Evolutionary conservation across 2,329 filamentous ascomycete genomes (phyloP).

Genomic region (Xylaria sp.): DNA sequence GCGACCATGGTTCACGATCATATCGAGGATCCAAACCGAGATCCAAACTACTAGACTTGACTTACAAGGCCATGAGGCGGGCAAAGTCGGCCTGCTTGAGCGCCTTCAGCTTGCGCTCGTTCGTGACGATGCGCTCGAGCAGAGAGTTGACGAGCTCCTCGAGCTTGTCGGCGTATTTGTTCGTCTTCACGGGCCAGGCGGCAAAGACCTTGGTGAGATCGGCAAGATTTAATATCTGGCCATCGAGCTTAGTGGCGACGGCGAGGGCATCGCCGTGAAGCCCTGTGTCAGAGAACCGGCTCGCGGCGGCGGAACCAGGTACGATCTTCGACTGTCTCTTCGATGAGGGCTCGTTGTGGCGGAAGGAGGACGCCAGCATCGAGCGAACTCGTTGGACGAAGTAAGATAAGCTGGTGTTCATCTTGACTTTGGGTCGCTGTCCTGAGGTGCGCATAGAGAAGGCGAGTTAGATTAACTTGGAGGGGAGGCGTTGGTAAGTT

Average conservation of each 20-base stretch:
- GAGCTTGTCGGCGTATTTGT: constrained; percentile 22
- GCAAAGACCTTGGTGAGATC: constrained; percentile 27
- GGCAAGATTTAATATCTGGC: constrained; percentile 24
- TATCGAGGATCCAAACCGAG: too few relatives aligned
- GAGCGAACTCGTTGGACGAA: constrained; percentile 18
- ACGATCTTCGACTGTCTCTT: background rate
- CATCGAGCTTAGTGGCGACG: constrained; percentile 22
- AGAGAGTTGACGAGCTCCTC: constrained; percentile 23
- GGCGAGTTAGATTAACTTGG: background rate
- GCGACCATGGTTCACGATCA: background rate
- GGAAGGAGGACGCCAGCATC: constrained; percentile 14
- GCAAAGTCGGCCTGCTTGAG: constrained; percentile 33
- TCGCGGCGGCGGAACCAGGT: constrained; percentile 1
- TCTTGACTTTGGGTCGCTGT: constrained; percentile 2
- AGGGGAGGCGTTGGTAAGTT: background rate
- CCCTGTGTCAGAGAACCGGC: constrained; percentile 10
- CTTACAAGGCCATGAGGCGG: constrained; percentile 31
- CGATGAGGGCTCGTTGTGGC: constrained; percentile 10
- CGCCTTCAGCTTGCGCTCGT: constrained; percentile 29
- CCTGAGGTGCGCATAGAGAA: background rate
- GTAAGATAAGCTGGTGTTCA: constrained; percentile 18
- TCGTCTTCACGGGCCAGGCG: constrained; percentile 25
- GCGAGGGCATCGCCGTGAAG: constrained; percentile 22
- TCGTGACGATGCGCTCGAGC: constrained; percentile 27
- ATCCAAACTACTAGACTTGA: background rate